Evolutionary conservation across 176 grass and related monocot species (phyloP).

Genomic region (Typha latifolia): DNA sequence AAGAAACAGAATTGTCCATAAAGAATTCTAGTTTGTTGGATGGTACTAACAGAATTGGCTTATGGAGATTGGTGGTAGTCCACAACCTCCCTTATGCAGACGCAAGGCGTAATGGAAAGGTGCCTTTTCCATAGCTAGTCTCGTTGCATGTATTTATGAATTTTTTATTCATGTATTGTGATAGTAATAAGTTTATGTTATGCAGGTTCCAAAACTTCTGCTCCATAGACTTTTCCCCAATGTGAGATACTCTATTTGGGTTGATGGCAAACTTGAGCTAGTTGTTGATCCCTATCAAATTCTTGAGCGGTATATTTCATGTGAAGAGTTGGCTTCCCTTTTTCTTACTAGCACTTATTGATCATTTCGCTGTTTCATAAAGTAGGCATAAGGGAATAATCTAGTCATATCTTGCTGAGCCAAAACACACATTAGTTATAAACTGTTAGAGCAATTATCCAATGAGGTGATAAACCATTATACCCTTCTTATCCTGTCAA

Average conservation of each 20-base stretch:
- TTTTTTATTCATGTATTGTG: neutral
- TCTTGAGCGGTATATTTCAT: constrained; percentile 18
- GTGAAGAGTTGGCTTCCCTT: neutral
- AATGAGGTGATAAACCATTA: too few species aligned
- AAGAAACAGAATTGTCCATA: constrained; percentile 23
- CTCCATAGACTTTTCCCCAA: constrained; percentile 28
- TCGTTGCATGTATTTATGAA: neutral
- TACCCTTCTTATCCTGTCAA: too few species aligned
- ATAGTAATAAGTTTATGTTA: neutral
- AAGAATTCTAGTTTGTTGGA: constrained; percentile 16
- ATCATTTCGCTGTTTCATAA: neutral
- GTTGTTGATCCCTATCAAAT: constrained; percentile 26
- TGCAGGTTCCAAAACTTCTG: constrained; percentile 23
- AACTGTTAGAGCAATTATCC: too few species aligned
- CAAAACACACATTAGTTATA: too few species aligned
- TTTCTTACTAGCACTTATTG: neutral
- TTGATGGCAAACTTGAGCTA: constrained; percentile 30
- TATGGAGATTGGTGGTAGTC: constrained; percentile 20
- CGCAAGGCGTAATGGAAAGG: constrained; percentile 25
- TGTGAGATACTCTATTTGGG: constrained; percentile 25
- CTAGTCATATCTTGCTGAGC: neutral
- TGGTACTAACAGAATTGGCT: constrained; percentile 4
- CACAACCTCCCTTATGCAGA: constrained; percentile 21
- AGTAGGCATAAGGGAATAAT: neutral
- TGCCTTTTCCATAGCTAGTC: constrained; percentile 1